These are phyloP conservation scores for Thymus quinquecostatus DNA, from an alignment of 257 asterid species.

Conservation along the genomic window DNA sequence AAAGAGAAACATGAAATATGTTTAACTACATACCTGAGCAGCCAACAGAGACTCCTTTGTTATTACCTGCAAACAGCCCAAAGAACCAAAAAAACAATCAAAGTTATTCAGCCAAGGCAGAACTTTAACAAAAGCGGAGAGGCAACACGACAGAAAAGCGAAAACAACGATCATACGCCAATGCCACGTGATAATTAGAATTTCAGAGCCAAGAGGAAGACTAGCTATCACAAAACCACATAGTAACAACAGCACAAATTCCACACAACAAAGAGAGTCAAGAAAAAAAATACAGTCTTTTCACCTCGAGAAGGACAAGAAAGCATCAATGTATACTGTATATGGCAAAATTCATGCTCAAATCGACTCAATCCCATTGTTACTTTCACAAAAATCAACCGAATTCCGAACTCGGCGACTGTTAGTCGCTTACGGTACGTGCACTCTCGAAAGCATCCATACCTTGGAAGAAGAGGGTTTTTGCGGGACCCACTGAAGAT, in stretches of 20 bases:
- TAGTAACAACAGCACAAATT: neutral
- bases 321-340: neutral
- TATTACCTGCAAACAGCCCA: slow-evolving; percentile 66
- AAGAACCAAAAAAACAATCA: slow-evolving; percentile 9
- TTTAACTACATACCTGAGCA: slow-evolving; percentile 71
- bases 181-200: neutral
- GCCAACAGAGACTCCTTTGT: slow-evolving; percentile 85
- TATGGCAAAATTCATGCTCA: neutral
- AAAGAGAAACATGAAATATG: slow-evolving; percentile 5
- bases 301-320: neutral
- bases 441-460: slow-evolving; percentile 21
- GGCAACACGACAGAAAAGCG: slow-evolving; percentile 16
- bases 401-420: neutral
- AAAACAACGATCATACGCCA: slow-evolving; percentile 25
- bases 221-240: slow-evolving; percentile 12
- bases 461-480: slow-evolving; percentile 76
- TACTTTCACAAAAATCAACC: neutral
- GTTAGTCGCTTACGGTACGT: neutral
- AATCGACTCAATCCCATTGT: slow-evolving; percentile 19
- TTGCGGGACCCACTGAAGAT: slow-evolving; percentile 45
- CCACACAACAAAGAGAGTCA: neutral
- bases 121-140: neutral
- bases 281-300: neutral
- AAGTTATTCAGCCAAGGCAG: slow-evolving; percentile 14
- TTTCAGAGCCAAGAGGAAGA: neutral